Percentiles rank a stretch among this genome's conserved stretches.
These are phyloP conservation scores for Pichia terricola DNA, from an alignment of 1,139 yeast genomes.

Conservation along the genomic window DNA sequence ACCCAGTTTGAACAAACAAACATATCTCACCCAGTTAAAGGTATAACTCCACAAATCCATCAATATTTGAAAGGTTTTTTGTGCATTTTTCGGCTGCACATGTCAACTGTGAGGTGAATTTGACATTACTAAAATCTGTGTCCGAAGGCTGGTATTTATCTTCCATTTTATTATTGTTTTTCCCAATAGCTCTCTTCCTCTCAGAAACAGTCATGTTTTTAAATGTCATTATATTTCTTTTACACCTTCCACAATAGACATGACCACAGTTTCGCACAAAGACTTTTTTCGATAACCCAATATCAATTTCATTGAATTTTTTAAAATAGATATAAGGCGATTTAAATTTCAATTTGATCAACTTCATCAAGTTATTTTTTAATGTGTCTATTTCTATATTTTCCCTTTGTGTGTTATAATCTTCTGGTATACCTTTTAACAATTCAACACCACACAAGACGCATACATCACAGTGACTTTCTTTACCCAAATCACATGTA, in stretches of 20 bases:
- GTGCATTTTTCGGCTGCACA: constrained; percentile 38
- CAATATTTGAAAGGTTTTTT: constrained; percentile 13
- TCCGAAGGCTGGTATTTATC: background rate
- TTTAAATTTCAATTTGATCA: constrained; percentile 21
- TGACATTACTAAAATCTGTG: constrained; percentile 36
- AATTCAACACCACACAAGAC: constrained; percentile 59
- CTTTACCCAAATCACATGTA: constrained; percentile 30
- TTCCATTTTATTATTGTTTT: too few relatives aligned
- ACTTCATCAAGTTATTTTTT: constrained; percentile 17
- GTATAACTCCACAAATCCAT: background rate
- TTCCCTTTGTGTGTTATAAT: constrained; percentile 28
- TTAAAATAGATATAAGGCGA: constrained; percentile 59
- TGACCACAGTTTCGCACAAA: constrained; percentile 76
- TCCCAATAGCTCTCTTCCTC: background rate
- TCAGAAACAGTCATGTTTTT: constrained; percentile 7
- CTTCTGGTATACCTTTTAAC: constrained; percentile 61
- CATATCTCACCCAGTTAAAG: too few relatives aligned
- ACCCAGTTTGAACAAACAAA: too few relatives aligned
- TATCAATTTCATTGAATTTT: constrained; percentile 43
- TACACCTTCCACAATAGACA: constrained; percentile 80
- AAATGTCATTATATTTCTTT: constrained; percentile 39
- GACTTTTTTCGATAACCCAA: constrained; percentile 55
- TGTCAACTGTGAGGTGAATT: constrained; percentile 37
- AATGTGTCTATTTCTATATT: constrained; percentile 19
- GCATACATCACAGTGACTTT: constrained; percentile 38